A percentile compares a stretch with the other conserved stretches of the same genome.
These are phyloP conservation scores for Tetrastigma voinierianum DNA, from an alignment of 164 flowering plant genomes.

Conservation along the genomic window DNA sequence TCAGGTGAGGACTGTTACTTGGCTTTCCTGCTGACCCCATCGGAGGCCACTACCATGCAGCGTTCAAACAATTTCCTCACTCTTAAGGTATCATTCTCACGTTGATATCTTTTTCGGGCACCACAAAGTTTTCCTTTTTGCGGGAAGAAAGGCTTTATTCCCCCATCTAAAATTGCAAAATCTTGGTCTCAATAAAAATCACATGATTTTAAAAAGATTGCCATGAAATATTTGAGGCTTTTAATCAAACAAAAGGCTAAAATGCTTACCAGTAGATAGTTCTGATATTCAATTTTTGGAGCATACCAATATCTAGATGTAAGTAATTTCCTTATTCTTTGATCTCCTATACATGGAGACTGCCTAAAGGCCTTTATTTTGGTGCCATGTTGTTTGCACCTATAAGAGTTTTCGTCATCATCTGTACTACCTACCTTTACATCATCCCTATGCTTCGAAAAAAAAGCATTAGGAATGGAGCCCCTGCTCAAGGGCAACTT, in stretches of 20 bases:
- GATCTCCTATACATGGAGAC: conserved; percentile 27
- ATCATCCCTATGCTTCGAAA: conserved; percentile 27
- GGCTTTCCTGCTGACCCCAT: conserved; percentile 40
- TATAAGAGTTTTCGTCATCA: conserved; percentile 41
- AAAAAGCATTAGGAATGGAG: conserved; percentile 23
- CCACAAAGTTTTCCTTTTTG: conserved; percentile 32
- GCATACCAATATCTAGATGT: conserved; percentile 47
- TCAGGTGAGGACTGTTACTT: conserved; percentile 35
- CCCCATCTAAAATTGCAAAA: conserved; percentile 21
- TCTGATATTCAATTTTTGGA: conserved; percentile 39
- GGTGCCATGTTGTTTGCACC: conserved; percentile 24
- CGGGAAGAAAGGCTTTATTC: conserved; percentile 20
- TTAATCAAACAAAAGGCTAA: background rate
- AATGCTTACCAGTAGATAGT: conserved; percentile 25
- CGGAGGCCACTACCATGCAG: conserved; percentile 25
- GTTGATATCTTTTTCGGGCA: conserved; percentile 18
- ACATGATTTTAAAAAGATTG: background rate
- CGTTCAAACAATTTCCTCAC: conserved; percentile 33
- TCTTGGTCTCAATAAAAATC: background rate
- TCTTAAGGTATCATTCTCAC: conserved; percentile 23
- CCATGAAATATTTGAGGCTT: too few species aligned
- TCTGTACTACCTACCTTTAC: conserved; percentile 33
- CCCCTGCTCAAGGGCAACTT: conserved; percentile 19
- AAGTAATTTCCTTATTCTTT: conserved; percentile 41
- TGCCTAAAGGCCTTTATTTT: conserved; percentile 30